Evolutionary conservation across 352 stramenopile genomes (phyloP), one percentile per base, ranked within the genome.

Genomic region (Globisporangium abappressorium): DNA sequence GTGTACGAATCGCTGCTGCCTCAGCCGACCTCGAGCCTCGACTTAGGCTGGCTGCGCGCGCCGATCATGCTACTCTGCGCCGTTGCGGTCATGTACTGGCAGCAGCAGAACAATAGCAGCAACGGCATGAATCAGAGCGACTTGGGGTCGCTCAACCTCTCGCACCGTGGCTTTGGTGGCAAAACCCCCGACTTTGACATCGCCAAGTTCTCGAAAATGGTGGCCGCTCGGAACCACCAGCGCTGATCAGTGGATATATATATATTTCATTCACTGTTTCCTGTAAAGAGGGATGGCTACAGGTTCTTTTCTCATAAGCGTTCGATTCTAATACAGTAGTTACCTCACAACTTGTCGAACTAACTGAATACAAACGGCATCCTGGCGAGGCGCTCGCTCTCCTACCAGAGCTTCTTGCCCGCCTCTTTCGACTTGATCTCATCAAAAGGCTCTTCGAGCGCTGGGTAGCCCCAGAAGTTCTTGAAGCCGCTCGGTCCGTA

Each of bases 21-120:
- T 26, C 53, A 67, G 14, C 47, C 59, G 2, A 69, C 51, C 7
- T 71, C 70, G 12, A 70, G 59, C 4, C 22, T 83, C 14, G 76
- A 83, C 14, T 55, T 83, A 12, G 64, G 73, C 34, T 83, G 76
- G 76, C 57, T 80, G 34, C 76, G 76, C 41, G 71, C 66, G 30
- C 76, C 76, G 22, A 65, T 80, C 55, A 77, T 83, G 76, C 69
- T 83, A 15, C 49, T 83, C 3, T 83, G 70, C 62, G 76, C 71
- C 0, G 64, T 80, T 9, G 76, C 66, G 12, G 71, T 83, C 57
- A 79, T 80, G 76, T 77, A 75, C 62, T 83, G 71, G 76, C 76
- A 83, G 65, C 73, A 83, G 38, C 70, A 66, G 43, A 46, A 36
- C 36, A 61, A 62, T 28, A 41, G 12, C 26, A 49, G 30, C 46